These are phyloP conservation scores for Aschersonia sp. DNA, from an alignment of 2,329 filamentous ascomycete species.

Conservation along the genomic window DNA sequence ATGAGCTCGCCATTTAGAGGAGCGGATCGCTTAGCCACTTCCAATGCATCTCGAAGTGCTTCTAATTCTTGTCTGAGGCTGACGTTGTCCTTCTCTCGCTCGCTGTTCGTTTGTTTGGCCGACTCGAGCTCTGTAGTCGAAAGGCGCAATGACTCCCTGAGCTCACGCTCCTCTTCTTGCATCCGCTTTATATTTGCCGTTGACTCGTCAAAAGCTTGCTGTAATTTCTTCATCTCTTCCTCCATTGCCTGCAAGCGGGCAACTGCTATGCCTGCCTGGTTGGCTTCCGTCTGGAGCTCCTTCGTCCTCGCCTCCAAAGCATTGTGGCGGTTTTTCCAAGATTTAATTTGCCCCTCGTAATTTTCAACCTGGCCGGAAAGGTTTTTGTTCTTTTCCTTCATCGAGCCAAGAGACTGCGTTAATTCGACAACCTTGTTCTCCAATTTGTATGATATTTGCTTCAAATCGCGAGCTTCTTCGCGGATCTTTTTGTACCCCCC, in stretches of 20 bases:
- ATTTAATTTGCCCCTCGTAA: conserved; percentile 91
- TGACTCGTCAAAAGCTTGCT: conserved; percentile 81
- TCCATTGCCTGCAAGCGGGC: conserved; percentile 86
- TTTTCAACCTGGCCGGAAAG: conserved; percentile 81
- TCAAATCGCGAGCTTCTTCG: conserved; percentile 93
- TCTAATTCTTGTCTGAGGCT: conserved; percentile 76
- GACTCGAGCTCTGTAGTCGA: conserved; percentile 72
- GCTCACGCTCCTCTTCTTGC: conserved; percentile 81
- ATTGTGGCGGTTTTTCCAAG: conserved; percentile 87
- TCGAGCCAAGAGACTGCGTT: conserved; percentile 80
- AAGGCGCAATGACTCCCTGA: conserved; percentile 67
- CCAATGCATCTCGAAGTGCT: conserved; percentile 85
- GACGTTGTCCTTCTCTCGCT: conserved; percentile 73
- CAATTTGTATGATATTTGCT: conserved; percentile 98
- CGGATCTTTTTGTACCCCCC: conserved; percentile 79
- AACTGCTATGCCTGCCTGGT: conserved; percentile 91
- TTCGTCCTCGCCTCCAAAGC: conserved; percentile 79
- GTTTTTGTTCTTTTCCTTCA: conserved; percentile 90
- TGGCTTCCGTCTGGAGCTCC: conserved; percentile 90
- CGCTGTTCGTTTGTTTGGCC: conserved; percentile 58
- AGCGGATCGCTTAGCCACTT: conserved; percentile 64
- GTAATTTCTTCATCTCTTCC: conserved; percentile 86
- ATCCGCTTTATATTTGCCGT: conserved; percentile 81
- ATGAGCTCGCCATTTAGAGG: conserved; percentile 53
- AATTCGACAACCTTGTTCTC: conserved; percentile 99